Evolutionary conservation across 441 rosid species (phyloP), one percentile per base, ranked within the genome.

Genomic region (Brassica balearica): DNA sequence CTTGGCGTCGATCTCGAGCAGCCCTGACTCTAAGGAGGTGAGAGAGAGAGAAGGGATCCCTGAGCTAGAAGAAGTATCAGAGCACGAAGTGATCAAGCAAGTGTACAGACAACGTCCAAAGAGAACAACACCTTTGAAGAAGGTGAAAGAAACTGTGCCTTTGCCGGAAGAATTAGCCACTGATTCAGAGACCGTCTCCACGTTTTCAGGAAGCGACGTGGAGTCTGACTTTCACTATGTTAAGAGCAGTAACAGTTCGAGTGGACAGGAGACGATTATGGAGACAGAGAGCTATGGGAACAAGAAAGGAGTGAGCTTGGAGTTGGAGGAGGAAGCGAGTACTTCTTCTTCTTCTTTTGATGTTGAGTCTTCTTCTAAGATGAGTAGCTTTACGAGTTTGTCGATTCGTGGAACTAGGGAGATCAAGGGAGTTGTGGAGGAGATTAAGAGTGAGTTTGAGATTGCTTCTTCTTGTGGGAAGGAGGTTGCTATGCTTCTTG

Each of bases 11-110:
- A 86, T 62, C 20, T 72, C 93, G 2, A 90, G 98, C 73, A 94
- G 97, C 70, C 98, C 92, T 6, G 98, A 94, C 77, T 92, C 97
- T 6, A 92, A 88, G 71, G 97, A 88, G 75, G 94, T 94, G 51
- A 86, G 97, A 81, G 97, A 90, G 80, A 86, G 94, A 53, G 98
- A 94, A 83, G 97, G 97, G 71, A 94, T 94, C 63, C 98, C 98
- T 53, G 97, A 92, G 68, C 82, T 94, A 77, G 98, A 93, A 82
- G 97, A 93, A 77, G 98, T 86, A 80, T 82, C 91, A 0, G 94
- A 93, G 76, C 85, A 83, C 7, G 93, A 87, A 79, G 81, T 79
- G 73, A 73, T 75, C 65, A 88, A 85, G 74, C 85, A 85, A 23
- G 79, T 75, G 32, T 75, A 75, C 51, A 84, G 77, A 65, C 27